phyloP scores from a whole-genome alignment of 1,139 yeast genomes.

The Pichia sp. region DNA sequence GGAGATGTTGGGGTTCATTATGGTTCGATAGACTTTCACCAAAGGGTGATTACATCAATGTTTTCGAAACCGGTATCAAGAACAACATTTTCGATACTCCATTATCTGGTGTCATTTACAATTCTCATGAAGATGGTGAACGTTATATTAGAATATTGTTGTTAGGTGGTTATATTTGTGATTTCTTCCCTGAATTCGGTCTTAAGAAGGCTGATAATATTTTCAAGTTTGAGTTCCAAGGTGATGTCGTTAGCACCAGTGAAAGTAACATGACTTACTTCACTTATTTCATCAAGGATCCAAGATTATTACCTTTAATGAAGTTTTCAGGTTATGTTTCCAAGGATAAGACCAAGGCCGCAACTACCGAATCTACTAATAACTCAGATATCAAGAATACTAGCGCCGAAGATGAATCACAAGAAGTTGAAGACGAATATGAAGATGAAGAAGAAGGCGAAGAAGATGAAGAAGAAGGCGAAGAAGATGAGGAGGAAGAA shows the following conservation, averaged over 20 bases:
- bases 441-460: neutral
- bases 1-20: conserved; percentile 84
- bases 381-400: neutral
- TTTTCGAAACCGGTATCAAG: conserved; percentile 56
- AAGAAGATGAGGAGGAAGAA: neutral
- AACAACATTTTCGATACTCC: conserved; percentile 66
- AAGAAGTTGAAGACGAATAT: neutral
- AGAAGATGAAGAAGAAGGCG: neutral
- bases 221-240: conserved; percentile 39
- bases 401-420: neutral
- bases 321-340: conserved; percentile 16
- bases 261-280: conserved; percentile 21
- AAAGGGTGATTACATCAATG: conserved; percentile 52
- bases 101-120: conserved; percentile 56
- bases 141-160: conserved; percentile 51
- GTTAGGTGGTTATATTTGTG: conserved; percentile 41
- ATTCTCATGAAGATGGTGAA: conserved; percentile 39
- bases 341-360: neutral
- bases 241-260: conserved; percentile 11
- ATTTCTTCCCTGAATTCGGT: conserved; percentile 50
- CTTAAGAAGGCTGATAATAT: conserved; percentile 44
- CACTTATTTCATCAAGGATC: conserved; percentile 27
- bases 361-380: neutral
- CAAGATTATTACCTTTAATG: conserved; percentile 24
- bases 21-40: conserved; percentile 64